phyloP scores from a whole-genome alignment of 768 basidiomycete genomes.

The Lactifluus pinguis region DNA sequence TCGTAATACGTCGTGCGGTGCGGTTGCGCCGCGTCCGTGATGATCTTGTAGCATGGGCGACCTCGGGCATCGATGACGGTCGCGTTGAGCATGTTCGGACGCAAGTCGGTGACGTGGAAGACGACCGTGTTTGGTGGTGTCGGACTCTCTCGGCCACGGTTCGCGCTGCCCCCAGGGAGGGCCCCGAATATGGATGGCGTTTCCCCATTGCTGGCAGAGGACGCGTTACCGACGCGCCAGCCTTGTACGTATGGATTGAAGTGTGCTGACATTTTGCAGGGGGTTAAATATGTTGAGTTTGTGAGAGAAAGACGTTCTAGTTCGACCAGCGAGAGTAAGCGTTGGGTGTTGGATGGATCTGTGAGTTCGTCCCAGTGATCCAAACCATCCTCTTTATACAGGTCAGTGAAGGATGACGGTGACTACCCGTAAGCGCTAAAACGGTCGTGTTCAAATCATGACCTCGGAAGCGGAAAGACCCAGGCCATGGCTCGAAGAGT shows the following conservation, averaged over 20 bases:
- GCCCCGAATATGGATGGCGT: constrained; percentile 14
- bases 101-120: constrained; percentile 13
- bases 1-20: constrained; percentile 14
- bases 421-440: not conserved
- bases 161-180: constrained; percentile 3
- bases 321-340: not conserved
- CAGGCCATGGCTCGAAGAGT: not conserved
- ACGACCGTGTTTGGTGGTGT: not conserved
- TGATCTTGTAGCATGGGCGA: constrained; percentile 8
- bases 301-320: not conserved
- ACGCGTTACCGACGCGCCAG: constrained; percentile 12
- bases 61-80: constrained; percentile 15
- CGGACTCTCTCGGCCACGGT: not conserved
- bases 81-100: constrained; percentile 19
- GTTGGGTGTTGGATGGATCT: not conserved
- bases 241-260: constrained; percentile 20
- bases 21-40: constrained; percentile 13
- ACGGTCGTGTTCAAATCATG: not conserved
- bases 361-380: not conserved
- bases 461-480: not conserved
- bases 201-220: not conserved
- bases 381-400: not conserved
- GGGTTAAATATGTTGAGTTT: not conserved
- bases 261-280: constrained; percentile 10
- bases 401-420: not conserved